Base-by-base conservation (phyloP, 2,329 filamentous ascomycete species). In the Penicillium olsonii region DNA sequence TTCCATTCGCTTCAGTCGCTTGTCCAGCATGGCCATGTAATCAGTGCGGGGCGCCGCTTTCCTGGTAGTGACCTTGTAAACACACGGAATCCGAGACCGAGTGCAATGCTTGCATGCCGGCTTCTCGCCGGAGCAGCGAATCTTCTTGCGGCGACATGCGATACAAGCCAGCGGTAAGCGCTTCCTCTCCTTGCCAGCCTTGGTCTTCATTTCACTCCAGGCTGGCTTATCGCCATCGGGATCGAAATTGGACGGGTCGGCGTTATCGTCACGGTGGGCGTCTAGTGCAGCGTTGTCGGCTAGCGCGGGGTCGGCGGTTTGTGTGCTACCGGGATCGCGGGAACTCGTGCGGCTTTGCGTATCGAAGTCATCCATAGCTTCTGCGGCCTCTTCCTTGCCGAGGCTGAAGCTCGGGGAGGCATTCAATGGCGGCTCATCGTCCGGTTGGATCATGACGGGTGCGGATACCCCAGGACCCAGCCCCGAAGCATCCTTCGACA, bases 21-120 rank as follows among this genome's bases (percentile, higher is more conserved):
- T 96, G 73, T 97, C 94, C 62, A 97, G 76, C 91, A 97, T 97
- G 35, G 92, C 91, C 94, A 97, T 97, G 71, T 97, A 97, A 71
- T 97, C 94, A 15, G 94, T 97, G 44, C 94, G 82, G 2, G 94
- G 94, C 3, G 92, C 91, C 1, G 92, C 91, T 70, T 97, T 97
- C 52, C 94, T 82, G 4, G 92, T 91, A 0, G 92, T 97, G 52
- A 96, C 90, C 67, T 97, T 97, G 79, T 97, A 99, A 4, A 97
- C 92, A 68, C 94, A 99, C 2, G 92, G 92, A 60, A 95, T 95
- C 37, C 92, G 84, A 43, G 92, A 95, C 48, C 92, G 84, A 51
- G 95, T 79, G 67, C 94, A 97, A 73, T 97, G 94, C 71, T 96
- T 96, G 78, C 94, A 99, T 0, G 92, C 90, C 2, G 94, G 94